Evolutionary conservation across 202 grass and related monocot genomes (phyloP).

Genomic region (Setaria italica): DNA sequence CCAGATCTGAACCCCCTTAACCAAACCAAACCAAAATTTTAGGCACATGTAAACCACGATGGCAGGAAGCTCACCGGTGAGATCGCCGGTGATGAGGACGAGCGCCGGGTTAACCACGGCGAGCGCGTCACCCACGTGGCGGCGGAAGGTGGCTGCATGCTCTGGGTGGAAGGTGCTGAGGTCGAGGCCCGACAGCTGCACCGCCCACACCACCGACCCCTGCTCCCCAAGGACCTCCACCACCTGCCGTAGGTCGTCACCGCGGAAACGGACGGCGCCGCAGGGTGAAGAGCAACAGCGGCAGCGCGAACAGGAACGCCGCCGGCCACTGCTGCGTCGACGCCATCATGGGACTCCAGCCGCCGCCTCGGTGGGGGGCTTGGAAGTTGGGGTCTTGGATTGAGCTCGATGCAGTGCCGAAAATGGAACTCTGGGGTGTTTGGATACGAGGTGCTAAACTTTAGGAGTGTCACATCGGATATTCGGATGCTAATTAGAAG

Average conservation of each 20-base stretch:
- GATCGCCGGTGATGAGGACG: constrained; percentile 67
- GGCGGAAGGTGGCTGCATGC: constrained; percentile 43
- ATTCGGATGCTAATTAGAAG: too few species aligned
- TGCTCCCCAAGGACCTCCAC: constrained; percentile 50
- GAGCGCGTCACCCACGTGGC: constrained; percentile 51
- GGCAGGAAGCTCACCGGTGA: constrained; percentile 46
- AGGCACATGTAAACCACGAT: background rate
- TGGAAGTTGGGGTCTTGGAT: background rate
- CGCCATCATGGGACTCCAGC: constrained; percentile 1
- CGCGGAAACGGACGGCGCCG: background rate
- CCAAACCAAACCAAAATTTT: background rate
- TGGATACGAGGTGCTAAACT: too few species aligned
- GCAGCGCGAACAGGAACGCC: background rate
- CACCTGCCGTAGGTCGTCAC: constrained; percentile 24
- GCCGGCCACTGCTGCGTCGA: background rate
- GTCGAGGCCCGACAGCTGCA: constrained; percentile 63
- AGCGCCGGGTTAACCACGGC: constrained; percentile 53
- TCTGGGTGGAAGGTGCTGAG: constrained; percentile 61
- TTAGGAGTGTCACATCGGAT: too few species aligned
- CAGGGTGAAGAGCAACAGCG: background rate
- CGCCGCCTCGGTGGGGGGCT: background rate
- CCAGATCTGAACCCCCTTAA: background rate
- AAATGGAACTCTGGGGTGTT: background rate
- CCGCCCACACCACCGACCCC: constrained; percentile 59
- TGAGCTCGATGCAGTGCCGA: background rate